A percentile compares a stretch with the other conserved stretches of the same genome.
phyloP scores from a whole-genome alignment of 2,329 filamentous ascomycete genomes.

The Penicillium sp. region DNA sequence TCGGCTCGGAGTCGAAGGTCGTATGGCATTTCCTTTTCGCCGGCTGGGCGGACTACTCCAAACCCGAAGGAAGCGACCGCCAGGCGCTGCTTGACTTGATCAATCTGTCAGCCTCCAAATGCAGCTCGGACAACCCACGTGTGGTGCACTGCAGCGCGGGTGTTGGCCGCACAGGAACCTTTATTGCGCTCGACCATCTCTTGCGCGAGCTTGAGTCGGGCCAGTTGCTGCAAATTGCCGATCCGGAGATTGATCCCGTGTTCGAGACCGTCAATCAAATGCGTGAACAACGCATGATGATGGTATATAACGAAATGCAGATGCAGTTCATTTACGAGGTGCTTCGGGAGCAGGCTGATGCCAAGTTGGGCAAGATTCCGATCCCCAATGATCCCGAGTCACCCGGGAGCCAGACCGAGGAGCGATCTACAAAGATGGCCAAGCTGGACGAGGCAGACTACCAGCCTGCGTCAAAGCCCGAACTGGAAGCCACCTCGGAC shows the following conservation, averaged over 20 bases:
- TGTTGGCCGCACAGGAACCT: constrained; percentile 90
- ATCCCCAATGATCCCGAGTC: constrained; percentile 8
- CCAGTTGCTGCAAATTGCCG: constrained; percentile 53
- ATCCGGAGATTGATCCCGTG: constrained; percentile 63
- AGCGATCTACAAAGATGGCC: constrained; percentile 38
- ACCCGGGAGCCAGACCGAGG: constrained; percentile 18
- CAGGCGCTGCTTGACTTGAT: constrained; percentile 53
- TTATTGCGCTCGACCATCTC: constrained; percentile 92
- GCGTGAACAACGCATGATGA: constrained; percentile 83
- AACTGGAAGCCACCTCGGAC: constrained; percentile 33
- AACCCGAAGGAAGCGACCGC: constrained; percentile 61
- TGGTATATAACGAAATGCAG: constrained; percentile 89
- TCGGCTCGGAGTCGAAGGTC: constrained; percentile 56
- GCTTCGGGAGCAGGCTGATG: constrained; percentile 57
- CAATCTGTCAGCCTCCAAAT: constrained; percentile 45
- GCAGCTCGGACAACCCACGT: constrained; percentile 63
- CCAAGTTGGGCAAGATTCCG: constrained; percentile 31
- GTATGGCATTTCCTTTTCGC: constrained; percentile 85
- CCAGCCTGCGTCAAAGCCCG: constrained; percentile 34
- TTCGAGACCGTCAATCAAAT: constrained; percentile 76
- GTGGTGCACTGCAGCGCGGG: constrained; percentile 88
- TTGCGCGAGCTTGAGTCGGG: constrained; percentile 77
- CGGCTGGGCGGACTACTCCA: constrained; percentile 86
- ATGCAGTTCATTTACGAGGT: constrained; percentile 88
- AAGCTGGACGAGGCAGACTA: constrained; percentile 33